phyloP scores from a whole-genome alignment of 108 stramenopile genomes.

The Bacterosira constricta region DNA sequence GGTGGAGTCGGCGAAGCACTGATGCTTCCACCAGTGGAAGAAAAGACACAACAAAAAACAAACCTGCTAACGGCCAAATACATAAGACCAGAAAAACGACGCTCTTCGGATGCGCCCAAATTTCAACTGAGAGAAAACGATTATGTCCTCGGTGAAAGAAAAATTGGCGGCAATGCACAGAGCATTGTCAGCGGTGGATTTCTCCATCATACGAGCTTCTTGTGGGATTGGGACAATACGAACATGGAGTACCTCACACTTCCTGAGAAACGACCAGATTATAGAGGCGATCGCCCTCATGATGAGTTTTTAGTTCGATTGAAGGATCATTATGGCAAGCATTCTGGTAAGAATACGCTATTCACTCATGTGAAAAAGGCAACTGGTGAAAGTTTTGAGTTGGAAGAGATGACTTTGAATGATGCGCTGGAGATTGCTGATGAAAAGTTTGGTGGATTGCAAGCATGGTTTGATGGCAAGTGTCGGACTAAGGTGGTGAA shows the following conservation, averaged over 20 bases:
- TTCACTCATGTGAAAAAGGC: constrained; percentile 49
- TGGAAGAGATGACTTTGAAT: constrained; percentile 39
- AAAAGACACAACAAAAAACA: neutral
- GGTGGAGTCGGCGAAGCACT: constrained; percentile 34
- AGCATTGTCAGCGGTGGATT: constrained; percentile 82
- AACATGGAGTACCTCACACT: constrained; percentile 87
- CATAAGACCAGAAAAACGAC: neutral
- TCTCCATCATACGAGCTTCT: constrained; percentile 94
- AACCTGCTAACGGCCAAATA: neutral
- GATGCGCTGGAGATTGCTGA: constrained; percentile 40
- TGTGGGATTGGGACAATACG: constrained; percentile 81
- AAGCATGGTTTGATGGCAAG: constrained; percentile 62
- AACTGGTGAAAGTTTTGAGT: constrained; percentile 17
- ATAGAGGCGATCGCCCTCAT: constrained; percentile 87
- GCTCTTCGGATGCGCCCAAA: neutral
- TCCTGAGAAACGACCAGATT: constrained; percentile 88
- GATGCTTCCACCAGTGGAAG: neutral
- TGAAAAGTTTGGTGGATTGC: constrained; percentile 60
- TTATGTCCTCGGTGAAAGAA: constrained; percentile 84
- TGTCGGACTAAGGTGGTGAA: constrained; percentile 63
- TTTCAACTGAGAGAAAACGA: constrained; percentile 86
- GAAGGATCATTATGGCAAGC: constrained; percentile 52
- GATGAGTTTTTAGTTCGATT: constrained; percentile 83
- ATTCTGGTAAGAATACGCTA: constrained; percentile 38
- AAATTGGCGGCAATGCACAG: constrained; percentile 97